Percentiles rank a stretch among this genome's conserved stretches.
Conservation (phyloP, 2,329 filamentous ascomycete species). For the Fusarium austroafricanum region DNA sequence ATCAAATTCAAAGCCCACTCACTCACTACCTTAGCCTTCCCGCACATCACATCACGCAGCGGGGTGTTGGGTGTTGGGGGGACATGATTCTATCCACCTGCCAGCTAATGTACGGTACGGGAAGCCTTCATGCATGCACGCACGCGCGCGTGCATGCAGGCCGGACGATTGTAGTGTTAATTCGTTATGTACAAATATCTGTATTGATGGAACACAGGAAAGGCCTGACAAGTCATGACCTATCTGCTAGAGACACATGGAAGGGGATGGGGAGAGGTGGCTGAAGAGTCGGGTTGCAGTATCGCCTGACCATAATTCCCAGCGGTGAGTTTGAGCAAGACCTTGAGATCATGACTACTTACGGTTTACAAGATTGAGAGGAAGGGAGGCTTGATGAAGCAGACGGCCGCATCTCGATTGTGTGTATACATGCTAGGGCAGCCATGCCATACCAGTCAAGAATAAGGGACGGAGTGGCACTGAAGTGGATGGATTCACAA, state of each 20-base stretch:
- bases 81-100: slow-evolving; percentile 43
- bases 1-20: slow-evolving; percentile 41
- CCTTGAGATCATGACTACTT: neutral
- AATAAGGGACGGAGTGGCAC: slow-evolving; percentile 10
- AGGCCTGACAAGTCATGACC: slow-evolving; percentile 8
- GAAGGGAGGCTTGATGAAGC: slow-evolving; percentile 26
- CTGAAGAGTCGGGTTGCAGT: slow-evolving; percentile 3
- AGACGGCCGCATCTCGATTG: slow-evolving; percentile 32
- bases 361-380: neutral
- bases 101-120: slow-evolving; percentile 45
- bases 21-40: slow-evolving; percentile 47
- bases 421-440: slow-evolving; percentile 18
- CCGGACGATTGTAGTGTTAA: slow-evolving; percentile 33
- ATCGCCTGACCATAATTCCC: slow-evolving; percentile 29
- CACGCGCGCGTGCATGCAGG: slow-evolving; percentile 42
- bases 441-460: slow-evolving; percentile 7
- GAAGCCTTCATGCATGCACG: slow-evolving; percentile 41
- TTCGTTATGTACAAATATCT: slow-evolving; percentile 43
- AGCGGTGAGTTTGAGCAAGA: neutral
- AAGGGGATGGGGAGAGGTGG: slow-evolving; percentile 12
- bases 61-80: slow-evolving; percentile 27
- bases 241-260: slow-evolving; percentile 30
- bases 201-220: slow-evolving; percentile 34
- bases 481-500: slow-evolving; percentile 10
- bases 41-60: slow-evolving; percentile 46